These are phyloP conservation scores for Obelidium mucronatum DNA, from an alignment of 192 early-diverging fungal genomes.

Conservation along the genomic window DNA sequence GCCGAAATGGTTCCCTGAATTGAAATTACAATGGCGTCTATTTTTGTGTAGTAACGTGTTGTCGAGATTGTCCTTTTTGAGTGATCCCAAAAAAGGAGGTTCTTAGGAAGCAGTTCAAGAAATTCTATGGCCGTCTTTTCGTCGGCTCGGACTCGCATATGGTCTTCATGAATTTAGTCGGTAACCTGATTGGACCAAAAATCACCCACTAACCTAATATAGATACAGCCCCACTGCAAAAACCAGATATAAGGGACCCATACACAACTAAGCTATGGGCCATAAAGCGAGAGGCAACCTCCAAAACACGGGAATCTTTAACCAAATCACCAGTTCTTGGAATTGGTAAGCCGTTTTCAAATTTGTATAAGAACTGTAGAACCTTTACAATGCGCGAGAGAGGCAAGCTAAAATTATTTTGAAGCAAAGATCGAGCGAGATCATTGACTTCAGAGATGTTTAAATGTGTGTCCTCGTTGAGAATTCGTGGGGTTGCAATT, in stretches of 20 bases:
- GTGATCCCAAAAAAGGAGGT: slow-evolving; percentile 53
- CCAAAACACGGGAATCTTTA: slow-evolving; percentile 13
- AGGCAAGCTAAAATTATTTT: slow-evolving; percentile 35
- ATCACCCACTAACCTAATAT: no score
- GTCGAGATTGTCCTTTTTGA: slow-evolving; percentile 46
- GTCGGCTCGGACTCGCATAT: slow-evolving; percentile 39
- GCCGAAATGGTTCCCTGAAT: slow-evolving; percentile 48
- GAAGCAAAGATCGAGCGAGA: slow-evolving; percentile 6
- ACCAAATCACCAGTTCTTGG: slow-evolving; percentile 34
- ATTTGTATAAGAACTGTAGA: slow-evolving; percentile 26
- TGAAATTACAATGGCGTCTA: slow-evolving; percentile 49
- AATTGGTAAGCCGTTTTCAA: slow-evolving; percentile 38
- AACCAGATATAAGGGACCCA: slow-evolving; percentile 27
- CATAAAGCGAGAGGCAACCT: slow-evolving; percentile 15
- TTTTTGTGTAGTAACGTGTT: slow-evolving; percentile 44
- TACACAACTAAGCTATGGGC: slow-evolving; percentile 31
- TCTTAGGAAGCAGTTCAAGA: slow-evolving; percentile 40
- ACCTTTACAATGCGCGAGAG: slow-evolving; percentile 12
- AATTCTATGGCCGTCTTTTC: slow-evolving; percentile 50
- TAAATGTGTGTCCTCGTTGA: slow-evolving; percentile 5
- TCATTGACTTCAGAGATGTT: slow-evolving; percentile 30
- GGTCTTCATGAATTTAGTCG: neutral
- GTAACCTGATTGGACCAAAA: no score
- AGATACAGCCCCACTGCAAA: slow-evolving; percentile 27
- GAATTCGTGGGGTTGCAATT: neutral